Base-by-base conservation (phyloP, 331 rosid species). In the Prunus yedoensis region DNA sequence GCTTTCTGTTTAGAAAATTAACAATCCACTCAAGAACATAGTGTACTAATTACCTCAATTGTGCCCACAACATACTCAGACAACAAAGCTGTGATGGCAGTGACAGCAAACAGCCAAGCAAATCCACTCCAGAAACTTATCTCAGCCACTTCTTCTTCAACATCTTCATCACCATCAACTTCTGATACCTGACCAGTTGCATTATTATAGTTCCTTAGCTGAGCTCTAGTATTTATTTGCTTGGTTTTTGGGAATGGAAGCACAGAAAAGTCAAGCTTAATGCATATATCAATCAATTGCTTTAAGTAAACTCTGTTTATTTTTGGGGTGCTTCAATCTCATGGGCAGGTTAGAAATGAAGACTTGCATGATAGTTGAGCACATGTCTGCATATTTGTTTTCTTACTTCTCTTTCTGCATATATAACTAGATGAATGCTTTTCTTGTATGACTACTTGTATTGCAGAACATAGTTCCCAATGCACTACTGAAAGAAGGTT, bases 51-150 rank as follows among this genome's bases (percentile, higher is more conserved):
- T 87, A 90, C 98, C 97, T 90, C 90, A 80, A 92, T 94, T 80
- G 97, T 89, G 59, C 56, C 80, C 41, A 94, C 96, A 57, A 90
- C 99, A 68, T 85, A 94, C 69, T 92, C 93, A 30, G 99, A 94
- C 81, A 94, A 83, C 84, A 87, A 52, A 58, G 96, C 97, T 76
- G 88, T 85, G 67, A 89, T 49, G 0, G 85, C 28, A 59, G 97
- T 94, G 89, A 91, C 87, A 56, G 87, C 95, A 32, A 53, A 76
- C 28, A 94, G 70, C 99, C 99, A 91, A 49, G 80, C 84, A 81
- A 91, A 63, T 45, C 88, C 91, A 84, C 99, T 91, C 89, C 95
- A 84, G 45, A 89, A 80, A 77, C 95, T 93, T 64, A 90, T 84
- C 77, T 78, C 93, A 9, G 93, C 84, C 53, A 10, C 53, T 75